Conservation (phyloP, 164 flowering plant species). For the Platanus orientalis region DNA sequence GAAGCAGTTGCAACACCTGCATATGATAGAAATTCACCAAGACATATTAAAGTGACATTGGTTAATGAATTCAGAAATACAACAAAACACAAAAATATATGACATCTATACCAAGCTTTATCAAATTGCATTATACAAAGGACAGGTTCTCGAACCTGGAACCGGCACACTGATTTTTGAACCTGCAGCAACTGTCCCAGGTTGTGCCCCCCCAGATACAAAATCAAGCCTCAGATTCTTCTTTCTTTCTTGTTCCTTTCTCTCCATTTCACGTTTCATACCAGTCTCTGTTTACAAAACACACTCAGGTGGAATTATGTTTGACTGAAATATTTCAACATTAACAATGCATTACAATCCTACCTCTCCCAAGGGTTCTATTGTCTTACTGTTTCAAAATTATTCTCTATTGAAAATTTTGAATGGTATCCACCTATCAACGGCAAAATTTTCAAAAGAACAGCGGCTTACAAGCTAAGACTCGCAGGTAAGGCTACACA, state of each 20-base stretch:
- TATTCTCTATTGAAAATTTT: too few relatives aligned
- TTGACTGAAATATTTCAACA: not conserved
- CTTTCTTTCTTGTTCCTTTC: slow-evolving; percentile 84
- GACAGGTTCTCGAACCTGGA: slow-evolving; percentile 40
- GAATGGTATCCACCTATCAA: too few relatives aligned
- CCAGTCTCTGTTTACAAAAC: slow-evolving; percentile 59
- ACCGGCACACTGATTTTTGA: slow-evolving; percentile 47
- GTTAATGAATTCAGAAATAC: not conserved
- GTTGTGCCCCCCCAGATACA: slow-evolving; percentile 57
- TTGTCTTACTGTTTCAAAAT: too few relatives aligned
- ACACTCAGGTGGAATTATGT: not conserved
- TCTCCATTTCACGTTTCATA: slow-evolving; percentile 77
- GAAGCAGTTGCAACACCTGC: slow-evolving; percentile 39
- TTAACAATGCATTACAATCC: too few relatives aligned
- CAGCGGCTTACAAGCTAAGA: too few relatives aligned
- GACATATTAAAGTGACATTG: not conserved
- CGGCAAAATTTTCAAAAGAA: too few relatives aligned
- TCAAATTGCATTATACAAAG: not conserved
- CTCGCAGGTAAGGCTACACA: not conserved
- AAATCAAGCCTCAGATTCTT: slow-evolving; percentile 73
- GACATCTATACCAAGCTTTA: not conserved
- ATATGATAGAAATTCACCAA: slow-evolving; percentile 10
- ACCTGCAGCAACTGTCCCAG: slow-evolving; percentile 38
- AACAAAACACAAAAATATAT: not conserved
- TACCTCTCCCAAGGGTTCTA: too few relatives aligned